Evolutionary conservation across 2,329 filamentous ascomycete genomes (phyloP), one percentile per base, ranked within the genome.

Genomic region (Lasiodiplodia sp.): DNA sequence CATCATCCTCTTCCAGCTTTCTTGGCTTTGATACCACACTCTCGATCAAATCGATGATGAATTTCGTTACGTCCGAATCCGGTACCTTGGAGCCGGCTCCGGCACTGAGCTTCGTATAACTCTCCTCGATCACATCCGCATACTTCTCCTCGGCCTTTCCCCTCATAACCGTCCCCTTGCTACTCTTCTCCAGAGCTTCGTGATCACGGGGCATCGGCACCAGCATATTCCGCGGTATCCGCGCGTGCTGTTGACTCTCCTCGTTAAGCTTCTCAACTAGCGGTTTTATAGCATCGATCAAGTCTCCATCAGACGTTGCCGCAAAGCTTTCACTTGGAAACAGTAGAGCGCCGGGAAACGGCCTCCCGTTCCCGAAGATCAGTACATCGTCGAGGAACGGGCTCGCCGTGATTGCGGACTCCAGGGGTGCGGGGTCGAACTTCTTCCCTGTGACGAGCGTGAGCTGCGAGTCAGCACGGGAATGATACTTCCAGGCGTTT

Each of bases 381-480:
- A 91, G 76, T 0, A 85, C 85, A 68, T 90, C 88, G 2, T 79
- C 75, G 0, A 91, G 71, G 1, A 84, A 34, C 1, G 76, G 71
- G 0, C 82, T 83, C 1, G 83, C 79, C 1, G 82, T 76, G 4
- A 91, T 83, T 0, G 81, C 82, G 2, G 83, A 85, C 75, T 92
- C 89, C 3, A 91, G 75, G 0, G 86, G 86, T 1, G 86, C 84
- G 1, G 89, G 89, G 71, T 91, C 88, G 69, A 91, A 90, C 71
- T 91, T 92, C 79, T 91, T 91, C 2, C 89, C 89, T 7, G 88
- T 91, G 11, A 87, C 79, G 4, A 92, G 81, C 0, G 86, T 87
- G 44, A 91, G 82, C 65, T 88, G 88, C 3, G 86, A 84, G 71
- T 92, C 90, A 0, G 85, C 84, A 49, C 89, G 81, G 1, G 86